Evolutionary conservation across 495 filamentous ascomycete genomes (phyloP).

Genomic region (Lophiotrema nucula): DNA sequence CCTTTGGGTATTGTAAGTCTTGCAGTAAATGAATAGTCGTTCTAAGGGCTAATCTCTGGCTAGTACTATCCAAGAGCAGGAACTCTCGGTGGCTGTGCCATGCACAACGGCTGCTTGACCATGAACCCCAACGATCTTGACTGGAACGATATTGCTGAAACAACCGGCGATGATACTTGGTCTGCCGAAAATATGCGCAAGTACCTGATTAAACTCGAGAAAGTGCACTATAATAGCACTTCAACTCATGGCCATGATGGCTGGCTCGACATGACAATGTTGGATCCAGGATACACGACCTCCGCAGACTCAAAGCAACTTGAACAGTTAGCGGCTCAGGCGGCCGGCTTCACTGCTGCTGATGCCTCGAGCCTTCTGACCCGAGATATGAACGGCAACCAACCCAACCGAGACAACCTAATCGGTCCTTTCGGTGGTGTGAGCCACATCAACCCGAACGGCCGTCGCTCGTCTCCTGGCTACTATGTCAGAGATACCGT

Average conservation of each 20-base stretch:
- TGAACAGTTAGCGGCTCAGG: conserved; percentile 5
- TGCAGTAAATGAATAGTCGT: too few species aligned
- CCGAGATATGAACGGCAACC: conserved; percentile 23
- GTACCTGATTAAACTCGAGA: conserved; percentile 42
- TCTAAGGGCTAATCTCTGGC: neutral
- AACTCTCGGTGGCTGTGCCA: conserved; percentile 52
- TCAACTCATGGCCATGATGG: conserved; percentile 18
- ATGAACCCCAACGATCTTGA: conserved; percentile 47
- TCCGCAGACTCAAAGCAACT: conserved; percentile 8
- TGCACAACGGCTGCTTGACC: conserved; percentile 51
- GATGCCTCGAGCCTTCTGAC: conserved; percentile 3
- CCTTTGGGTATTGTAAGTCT: conserved; percentile 45
- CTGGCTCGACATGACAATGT: conserved; percentile 24
- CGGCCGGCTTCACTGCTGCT: conserved; percentile 2
- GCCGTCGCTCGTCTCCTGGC: conserved; percentile 27
- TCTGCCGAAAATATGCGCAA: conserved; percentile 44
- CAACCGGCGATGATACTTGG: conserved; percentile 53
- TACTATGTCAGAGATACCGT: conserved; percentile 33
- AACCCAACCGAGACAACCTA: conserved; percentile 15
- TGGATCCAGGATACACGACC: conserved; percentile 17
- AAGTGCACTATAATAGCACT: conserved; percentile 26
- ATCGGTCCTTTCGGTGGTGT: conserved; percentile 26
- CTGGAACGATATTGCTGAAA: conserved; percentile 46
- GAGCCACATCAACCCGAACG: conserved; percentile 16
- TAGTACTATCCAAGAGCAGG: conserved; percentile 49